phyloP scores from a whole-genome alignment of 192 early-diverging fungal genomes.

The Haplosporangium gracile region DNA sequence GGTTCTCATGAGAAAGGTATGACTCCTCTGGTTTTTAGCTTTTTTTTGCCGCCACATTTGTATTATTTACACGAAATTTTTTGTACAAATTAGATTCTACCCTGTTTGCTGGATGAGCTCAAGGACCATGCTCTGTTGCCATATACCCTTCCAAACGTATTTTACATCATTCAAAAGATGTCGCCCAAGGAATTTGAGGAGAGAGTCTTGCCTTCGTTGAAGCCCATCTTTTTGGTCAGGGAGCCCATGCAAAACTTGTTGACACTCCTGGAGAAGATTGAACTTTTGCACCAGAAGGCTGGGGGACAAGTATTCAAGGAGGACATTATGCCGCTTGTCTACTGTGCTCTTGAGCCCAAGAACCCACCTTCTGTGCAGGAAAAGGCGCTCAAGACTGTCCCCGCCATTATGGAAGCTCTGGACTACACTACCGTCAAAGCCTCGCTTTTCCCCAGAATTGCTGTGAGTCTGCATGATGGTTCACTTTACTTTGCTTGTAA shows the following conservation, averaged over 20 bases:
- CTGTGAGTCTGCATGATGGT: conserved; percentile 45
- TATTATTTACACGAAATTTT: background rate
- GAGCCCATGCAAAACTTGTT: conserved; percentile 78
- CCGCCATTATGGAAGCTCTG: conserved; percentile 65
- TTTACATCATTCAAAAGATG: conserved; percentile 75
- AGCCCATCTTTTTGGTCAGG: conserved; percentile 68
- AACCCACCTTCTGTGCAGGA: conserved; percentile 71
- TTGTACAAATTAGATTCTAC: conserved; percentile 68
- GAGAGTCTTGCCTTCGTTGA: conserved; percentile 71
- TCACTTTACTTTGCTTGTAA: background rate
- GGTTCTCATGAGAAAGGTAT: conserved; percentile 76
- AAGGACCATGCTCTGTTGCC: conserved; percentile 82
- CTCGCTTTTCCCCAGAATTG: conserved; percentile 78
- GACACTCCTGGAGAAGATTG: conserved; percentile 74
- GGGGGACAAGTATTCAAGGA: conserved; percentile 73
- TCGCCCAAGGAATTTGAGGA: conserved; percentile 71
- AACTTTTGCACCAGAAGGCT: conserved; percentile 75
- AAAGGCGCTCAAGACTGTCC: conserved; percentile 74
- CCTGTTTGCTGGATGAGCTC: conserved; percentile 76
- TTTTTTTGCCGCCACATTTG: background rate
- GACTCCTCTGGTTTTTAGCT: background rate
- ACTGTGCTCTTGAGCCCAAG: conserved; percentile 70
- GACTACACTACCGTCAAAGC: conserved; percentile 74
- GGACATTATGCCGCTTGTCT: conserved; percentile 83
- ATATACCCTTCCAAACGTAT: conserved; percentile 82